A percentile compares a stretch with the other conserved stretches of the same genome.
Conservation (phyloP, 495 filamentous ascomycete genomes). For the Podospora pseudopauciseta region DNA sequence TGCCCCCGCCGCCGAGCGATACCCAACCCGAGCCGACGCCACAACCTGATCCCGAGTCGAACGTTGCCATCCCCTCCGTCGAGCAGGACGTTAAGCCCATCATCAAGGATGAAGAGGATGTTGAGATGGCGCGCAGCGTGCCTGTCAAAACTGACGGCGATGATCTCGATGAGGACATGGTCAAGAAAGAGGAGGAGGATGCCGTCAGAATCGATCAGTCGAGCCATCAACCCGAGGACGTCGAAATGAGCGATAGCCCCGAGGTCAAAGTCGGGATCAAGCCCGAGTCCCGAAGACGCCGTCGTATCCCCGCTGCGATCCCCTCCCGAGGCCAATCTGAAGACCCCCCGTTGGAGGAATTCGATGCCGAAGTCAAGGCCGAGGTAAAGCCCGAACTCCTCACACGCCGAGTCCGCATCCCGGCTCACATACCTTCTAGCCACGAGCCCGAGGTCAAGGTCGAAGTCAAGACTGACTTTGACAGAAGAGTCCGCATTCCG, state of each 20-base stretch:
- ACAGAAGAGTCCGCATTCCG: not conserved
- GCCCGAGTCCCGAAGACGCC: not conserved
- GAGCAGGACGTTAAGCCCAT: not conserved
- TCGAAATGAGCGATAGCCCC: not conserved
- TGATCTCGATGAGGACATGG: slow-evolving; percentile 6
- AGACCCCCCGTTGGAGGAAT: not conserved
- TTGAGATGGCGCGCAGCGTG: not conserved
- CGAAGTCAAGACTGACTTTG: not conserved
- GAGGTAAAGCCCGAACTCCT: not conserved
- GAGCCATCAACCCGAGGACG: not conserved
- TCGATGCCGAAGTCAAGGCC: not conserved
- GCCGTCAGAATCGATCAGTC: not conserved
- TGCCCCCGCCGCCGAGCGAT: not conserved
- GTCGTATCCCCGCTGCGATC: not conserved
- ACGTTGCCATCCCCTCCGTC: not conserved
- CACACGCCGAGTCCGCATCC: not conserved
- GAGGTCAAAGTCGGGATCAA: not conserved
- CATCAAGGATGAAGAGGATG: slow-evolving; percentile 5
- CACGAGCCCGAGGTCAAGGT: not conserved
- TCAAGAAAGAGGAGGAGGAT: slow-evolving; percentile 4
- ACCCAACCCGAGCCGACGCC: not conserved
- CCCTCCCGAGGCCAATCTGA: not conserved
- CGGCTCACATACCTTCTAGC: not conserved
- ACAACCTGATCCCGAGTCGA: not conserved
- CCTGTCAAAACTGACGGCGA: not conserved